Conservation (phyloP, 1,139 yeast genomes). For the Suhomyces bribrorum region DNA sequence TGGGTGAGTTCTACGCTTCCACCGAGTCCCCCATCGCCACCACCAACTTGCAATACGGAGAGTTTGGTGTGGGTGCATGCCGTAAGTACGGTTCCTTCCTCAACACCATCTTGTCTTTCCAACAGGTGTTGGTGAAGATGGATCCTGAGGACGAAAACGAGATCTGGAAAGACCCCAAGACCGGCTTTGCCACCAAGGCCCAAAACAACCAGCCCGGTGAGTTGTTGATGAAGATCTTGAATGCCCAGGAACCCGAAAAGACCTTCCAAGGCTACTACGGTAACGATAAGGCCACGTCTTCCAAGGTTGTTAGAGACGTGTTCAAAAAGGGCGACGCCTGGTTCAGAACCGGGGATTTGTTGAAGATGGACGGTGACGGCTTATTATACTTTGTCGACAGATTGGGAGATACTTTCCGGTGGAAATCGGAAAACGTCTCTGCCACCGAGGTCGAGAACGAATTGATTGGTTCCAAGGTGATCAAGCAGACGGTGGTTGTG, state of each 20-base stretch:
- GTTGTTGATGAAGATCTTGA: conserved; percentile 70
- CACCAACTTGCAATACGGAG: conserved; percentile 78
- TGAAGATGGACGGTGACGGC: conserved; percentile 68
- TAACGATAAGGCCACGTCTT: conserved; percentile 73
- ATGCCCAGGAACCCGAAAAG: conserved; percentile 62
- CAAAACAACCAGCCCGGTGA: conserved; percentile 76
- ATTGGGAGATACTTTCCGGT: conserved; percentile 92
- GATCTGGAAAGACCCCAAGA: conserved; percentile 66
- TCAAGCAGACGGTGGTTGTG: conserved; percentile 79
- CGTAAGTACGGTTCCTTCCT: conserved; percentile 76
- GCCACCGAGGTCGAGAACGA: conserved; percentile 91
- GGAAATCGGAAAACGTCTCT: conserved; percentile 96
- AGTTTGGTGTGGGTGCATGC: conserved; percentile 86
- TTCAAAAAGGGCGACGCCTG: conserved; percentile 88
- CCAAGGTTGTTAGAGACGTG: conserved; percentile 72
- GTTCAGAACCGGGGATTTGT: conserved; percentile 85
- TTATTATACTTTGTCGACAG: conserved; percentile 86
- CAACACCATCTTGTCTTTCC: conserved; percentile 52
- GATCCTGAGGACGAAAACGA: conserved; percentile 80
- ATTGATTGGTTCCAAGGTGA: conserved; percentile 52
- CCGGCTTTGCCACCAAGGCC: conserved; percentile 56
- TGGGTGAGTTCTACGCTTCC: conserved; percentile 93
- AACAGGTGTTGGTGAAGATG: conserved; percentile 68
- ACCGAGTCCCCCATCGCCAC: conserved; percentile 92
- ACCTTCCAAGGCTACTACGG: conserved; percentile 91